phyloP scores from a whole-genome alignment of 345 rosid species.

The Arabis hirsuta region DNA sequence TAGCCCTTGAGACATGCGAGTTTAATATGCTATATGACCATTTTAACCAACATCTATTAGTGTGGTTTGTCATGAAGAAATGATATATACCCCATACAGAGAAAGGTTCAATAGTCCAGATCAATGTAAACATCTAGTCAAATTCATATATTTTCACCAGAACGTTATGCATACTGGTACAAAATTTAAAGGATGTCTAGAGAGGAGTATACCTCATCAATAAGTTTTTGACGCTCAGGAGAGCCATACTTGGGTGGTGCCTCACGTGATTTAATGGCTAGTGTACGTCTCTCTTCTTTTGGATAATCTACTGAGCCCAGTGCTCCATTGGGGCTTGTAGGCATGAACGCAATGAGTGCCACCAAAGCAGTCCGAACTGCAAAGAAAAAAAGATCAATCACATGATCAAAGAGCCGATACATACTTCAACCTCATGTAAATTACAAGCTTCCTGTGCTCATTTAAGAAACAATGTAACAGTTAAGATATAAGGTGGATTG shows the following conservation, averaged over 20 bases:
- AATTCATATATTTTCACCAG: background rate
- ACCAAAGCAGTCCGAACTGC: slow-evolving; percentile 95
- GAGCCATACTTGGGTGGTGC: slow-evolving; percentile 76
- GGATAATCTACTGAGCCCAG: slow-evolving; percentile 91
- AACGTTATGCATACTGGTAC: background rate
- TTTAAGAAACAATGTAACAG: background rate
- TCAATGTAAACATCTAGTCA: background rate
- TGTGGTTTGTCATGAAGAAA: background rate
- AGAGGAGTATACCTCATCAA: slow-evolving; percentile 67
- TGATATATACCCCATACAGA: background rate
- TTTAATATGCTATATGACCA: background rate
- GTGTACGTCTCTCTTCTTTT: slow-evolving; percentile 80
- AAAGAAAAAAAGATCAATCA: slow-evolving; percentile 36
- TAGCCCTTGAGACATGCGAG: background rate
- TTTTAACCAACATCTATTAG: background rate
- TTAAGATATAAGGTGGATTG: background rate
- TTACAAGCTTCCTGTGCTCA: background rate
- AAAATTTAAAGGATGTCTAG: slow-evolving; percentile 7
- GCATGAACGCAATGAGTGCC: slow-evolving; percentile 97
- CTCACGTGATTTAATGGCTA: slow-evolving; percentile 90
- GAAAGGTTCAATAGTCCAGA: background rate
- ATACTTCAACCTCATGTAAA: slow-evolving; percentile 4
- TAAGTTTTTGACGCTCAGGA: slow-evolving; percentile 83
- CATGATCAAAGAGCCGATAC: background rate
- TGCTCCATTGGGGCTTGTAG: slow-evolving; percentile 91